A percentile compares a stretch with the other conserved stretches of the same genome.
phyloP scores from a whole-genome alignment of 257 asterid genomes.

The Nicotiana benthamiana region DNA sequence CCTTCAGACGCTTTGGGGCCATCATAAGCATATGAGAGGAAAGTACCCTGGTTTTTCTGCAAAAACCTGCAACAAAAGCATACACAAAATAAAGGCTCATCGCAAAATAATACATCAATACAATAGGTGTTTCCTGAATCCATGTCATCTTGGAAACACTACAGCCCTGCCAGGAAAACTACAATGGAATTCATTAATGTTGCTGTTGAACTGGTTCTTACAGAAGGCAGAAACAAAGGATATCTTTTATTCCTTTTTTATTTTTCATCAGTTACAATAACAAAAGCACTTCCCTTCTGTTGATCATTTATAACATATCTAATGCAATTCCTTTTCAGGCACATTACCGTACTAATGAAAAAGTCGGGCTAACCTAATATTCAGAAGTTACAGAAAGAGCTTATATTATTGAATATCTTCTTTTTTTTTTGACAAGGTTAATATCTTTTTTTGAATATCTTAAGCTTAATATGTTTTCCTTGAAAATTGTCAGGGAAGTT shows the following conservation, averaged over 20 bases:
- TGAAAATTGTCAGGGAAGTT: too few relatives aligned
- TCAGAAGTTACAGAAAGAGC: too few relatives aligned
- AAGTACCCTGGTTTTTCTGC: slow-evolving; percentile 62
- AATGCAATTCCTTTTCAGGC: background rate
- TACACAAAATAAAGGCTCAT: background rate
- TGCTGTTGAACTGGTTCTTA: background rate
- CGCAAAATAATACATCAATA: background rate
- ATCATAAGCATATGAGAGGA: slow-evolving; percentile 58
- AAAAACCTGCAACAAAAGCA: slow-evolving; percentile 46
- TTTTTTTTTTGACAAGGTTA: too few relatives aligned
- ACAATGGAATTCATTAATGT: background rate
- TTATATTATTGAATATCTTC: too few relatives aligned
- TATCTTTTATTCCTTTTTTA: background rate
- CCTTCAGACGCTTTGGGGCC: slow-evolving; percentile 41
- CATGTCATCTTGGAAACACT: background rate
- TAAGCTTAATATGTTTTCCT: too few relatives aligned
- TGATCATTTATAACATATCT: background rate
- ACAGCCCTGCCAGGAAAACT: background rate
- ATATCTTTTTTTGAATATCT: too few relatives aligned
- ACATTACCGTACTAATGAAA: background rate
- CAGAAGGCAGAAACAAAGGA: background rate
- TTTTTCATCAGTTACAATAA: background rate
- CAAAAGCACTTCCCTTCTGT: background rate
- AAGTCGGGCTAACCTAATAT: too few relatives aligned
- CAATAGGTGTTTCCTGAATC: background rate